These are phyloP conservation scores for Trichoderma brevicompactum DNA, from an alignment of 2,329 filamentous ascomycete genomes.

Conservation along the genomic window DNA sequence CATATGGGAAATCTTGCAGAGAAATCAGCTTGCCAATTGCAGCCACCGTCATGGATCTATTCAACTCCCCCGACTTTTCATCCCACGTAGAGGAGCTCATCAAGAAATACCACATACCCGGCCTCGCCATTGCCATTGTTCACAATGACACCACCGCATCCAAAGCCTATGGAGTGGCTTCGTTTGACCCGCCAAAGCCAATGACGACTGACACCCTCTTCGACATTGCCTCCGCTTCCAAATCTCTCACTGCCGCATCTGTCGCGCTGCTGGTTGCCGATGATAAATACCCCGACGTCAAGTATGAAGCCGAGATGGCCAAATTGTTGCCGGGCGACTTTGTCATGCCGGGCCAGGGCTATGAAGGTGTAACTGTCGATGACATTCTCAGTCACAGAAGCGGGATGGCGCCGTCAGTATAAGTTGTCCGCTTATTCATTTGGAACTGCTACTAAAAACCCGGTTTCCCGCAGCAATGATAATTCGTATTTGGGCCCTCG, in stretches of 20 bases:
- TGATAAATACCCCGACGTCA: conserved; percentile 33
- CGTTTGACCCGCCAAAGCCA: conserved; percentile 29
- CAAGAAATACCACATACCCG: conserved; percentile 33
- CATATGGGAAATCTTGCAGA: neutral
- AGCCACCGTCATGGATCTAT: conserved; percentile 3
- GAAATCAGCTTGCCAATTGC: neutral
- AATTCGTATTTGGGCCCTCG: conserved; percentile 33
- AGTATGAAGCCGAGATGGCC: conserved; percentile 36
- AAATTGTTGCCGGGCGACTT: conserved; percentile 37
- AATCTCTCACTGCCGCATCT: conserved; percentile 37
- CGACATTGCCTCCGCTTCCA: conserved; percentile 37
- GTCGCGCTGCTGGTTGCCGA: conserved; percentile 36
- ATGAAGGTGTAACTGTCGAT: conserved; percentile 34
- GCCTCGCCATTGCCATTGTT: conserved; percentile 35
- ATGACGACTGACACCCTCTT: conserved; percentile 38
- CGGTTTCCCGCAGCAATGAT: conserved; percentile 33
- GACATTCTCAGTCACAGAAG: conserved; percentile 37
- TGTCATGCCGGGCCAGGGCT: conserved; percentile 33
- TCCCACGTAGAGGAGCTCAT: conserved; percentile 32
- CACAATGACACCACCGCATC: conserved; percentile 32
- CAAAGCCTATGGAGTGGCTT: conserved; percentile 34
- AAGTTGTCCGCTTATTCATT: no score
- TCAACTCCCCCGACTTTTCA: conserved; percentile 31
- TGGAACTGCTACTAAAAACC: neutral
- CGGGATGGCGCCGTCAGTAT: conserved; percentile 34